Conservation (phyloP, 2,329 filamentous ascomycete species). For the Sclerotinia minor region DNA sequence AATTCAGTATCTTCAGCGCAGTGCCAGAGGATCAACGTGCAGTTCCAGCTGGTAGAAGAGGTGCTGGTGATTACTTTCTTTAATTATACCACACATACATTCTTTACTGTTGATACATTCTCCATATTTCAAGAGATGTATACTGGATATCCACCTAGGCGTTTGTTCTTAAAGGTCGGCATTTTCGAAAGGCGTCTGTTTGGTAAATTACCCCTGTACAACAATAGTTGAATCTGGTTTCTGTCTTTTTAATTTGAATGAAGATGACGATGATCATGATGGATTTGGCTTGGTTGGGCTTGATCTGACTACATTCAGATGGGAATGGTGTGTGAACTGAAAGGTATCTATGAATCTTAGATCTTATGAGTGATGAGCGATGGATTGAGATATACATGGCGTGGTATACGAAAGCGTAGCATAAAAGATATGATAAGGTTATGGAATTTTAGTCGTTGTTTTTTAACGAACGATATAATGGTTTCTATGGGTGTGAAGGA, state of each 20-base stretch:
- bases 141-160: constrained; percentile 22
- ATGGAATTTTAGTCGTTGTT: neutral
- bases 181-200: constrained; percentile 21
- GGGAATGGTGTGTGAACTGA: neutral
- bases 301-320: neutral
- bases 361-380: constrained; percentile 16
- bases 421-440: neutral
- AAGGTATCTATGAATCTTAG: constrained; percentile 7
- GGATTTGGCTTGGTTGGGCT: constrained; percentile 7
- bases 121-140: constrained; percentile 8
- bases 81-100: constrained; percentile 28
- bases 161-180: constrained; percentile 19
- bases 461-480: neutral
- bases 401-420: neutral
- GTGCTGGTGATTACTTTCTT: constrained; percentile 70
- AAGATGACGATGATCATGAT: neutral
- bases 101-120: constrained; percentile 23
- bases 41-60: constrained; percentile 69
- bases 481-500: neutral
- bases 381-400: neutral
- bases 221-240: constrained; percentile 21
- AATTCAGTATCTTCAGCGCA: constrained; percentile 89
- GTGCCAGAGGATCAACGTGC: constrained; percentile 84
- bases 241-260: constrained; percentile 16
- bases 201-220: constrained; percentile 22